Evolutionary conservation across 169 alveolate species (phyloP).

Genomic region (Cryptosporidium ubiquitum): DNA sequence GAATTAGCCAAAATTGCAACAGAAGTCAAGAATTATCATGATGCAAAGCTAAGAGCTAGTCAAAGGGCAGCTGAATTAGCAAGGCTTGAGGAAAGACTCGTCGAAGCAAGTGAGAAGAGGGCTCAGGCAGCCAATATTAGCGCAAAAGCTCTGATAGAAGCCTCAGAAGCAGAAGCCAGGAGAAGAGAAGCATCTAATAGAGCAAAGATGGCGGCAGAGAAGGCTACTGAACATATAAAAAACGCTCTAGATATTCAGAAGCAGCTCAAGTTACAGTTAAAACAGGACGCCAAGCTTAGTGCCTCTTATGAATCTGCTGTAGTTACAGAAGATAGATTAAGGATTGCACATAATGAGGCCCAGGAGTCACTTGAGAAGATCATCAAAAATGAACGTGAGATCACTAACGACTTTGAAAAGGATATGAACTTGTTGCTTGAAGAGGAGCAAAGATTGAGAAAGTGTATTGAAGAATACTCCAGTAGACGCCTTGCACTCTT

Average conservation of each 20-base stretch:
- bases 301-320: constrained; percentile 64
- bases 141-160: constrained; percentile 47
- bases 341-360: constrained; percentile 25
- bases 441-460: constrained; percentile 28
- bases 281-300: constrained; percentile 7
- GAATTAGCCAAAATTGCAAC: constrained; percentile 56
- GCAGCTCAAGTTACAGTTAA: constrained; percentile 29
- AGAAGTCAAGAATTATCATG: constrained; percentile 34
- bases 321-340: constrained; percentile 53
- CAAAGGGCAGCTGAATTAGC: constrained; percentile 65
- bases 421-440: constrained; percentile 28
- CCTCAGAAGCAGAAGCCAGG: constrained; percentile 53
- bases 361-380: constrained; percentile 39
- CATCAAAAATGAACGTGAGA: constrained; percentile 25
- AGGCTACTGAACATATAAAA: constrained; percentile 26
- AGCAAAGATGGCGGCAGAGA: constrained; percentile 41
- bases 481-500: background rate
- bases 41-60: constrained; percentile 4
- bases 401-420: background rate
- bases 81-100: constrained; percentile 14
- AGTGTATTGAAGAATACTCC: constrained; percentile 26
- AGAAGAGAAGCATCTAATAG: constrained; percentile 45
- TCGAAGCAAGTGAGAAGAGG: constrained; percentile 39
- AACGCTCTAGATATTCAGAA: constrained; percentile 37
- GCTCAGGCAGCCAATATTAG: constrained; percentile 41